phyloP scores from a whole-genome alignment of 2,329 filamentous ascomycete species.

The Bipolaris bicolor region DNA sequence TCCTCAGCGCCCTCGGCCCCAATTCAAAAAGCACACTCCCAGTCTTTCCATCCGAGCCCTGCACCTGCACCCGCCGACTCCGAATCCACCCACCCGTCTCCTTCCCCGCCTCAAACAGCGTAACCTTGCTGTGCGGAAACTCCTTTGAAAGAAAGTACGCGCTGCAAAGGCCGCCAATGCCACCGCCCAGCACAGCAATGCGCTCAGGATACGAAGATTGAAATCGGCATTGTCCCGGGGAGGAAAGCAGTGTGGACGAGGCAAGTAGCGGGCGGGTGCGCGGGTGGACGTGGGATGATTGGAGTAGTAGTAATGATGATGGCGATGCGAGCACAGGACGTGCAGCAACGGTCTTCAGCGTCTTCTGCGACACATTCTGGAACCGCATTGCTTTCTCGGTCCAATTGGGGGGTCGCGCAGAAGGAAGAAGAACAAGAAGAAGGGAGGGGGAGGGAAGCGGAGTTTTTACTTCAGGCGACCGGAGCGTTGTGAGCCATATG shows the following conservation, averaged over 20 bases:
- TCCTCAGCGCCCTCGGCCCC: slow-evolving; percentile 79
- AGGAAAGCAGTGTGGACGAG: slow-evolving; percentile 14
- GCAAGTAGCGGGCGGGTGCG: slow-evolving; percentile 19
- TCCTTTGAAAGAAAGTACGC: slow-evolving; percentile 74
- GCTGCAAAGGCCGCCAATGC: slow-evolving; percentile 59
- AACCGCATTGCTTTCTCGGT: slow-evolving; percentile 45
- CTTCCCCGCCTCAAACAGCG: slow-evolving; percentile 75
- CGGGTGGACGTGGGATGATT: slow-evolving; percentile 4
- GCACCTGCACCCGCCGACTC: slow-evolving; percentile 67
- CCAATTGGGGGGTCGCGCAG: slow-evolving; percentile 24
- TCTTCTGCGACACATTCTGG: slow-evolving; percentile 43
- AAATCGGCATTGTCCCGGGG: slow-evolving; percentile 22
- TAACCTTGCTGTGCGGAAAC: slow-evolving; percentile 73
- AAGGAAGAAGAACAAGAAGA: too few species aligned
- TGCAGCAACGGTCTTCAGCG: slow-evolving; percentile 36
- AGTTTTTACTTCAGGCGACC: slow-evolving; percentile 9
- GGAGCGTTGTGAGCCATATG: slow-evolving; percentile 4
- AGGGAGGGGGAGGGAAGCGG: too few species aligned
- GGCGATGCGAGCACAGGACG: slow-evolving; percentile 29
- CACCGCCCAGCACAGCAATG: slow-evolving; percentile 59
- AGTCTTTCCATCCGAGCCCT: slow-evolving; percentile 54
- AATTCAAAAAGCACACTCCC: slow-evolving; percentile 74
- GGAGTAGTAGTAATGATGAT: slow-evolving; percentile 8
- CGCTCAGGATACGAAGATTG: slow-evolving; percentile 40
- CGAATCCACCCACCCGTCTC: slow-evolving; percentile 84